phyloP scores from a whole-genome alignment of 2,329 filamentous ascomycete species.

The Colletotrichum chlorophyti region DNA sequence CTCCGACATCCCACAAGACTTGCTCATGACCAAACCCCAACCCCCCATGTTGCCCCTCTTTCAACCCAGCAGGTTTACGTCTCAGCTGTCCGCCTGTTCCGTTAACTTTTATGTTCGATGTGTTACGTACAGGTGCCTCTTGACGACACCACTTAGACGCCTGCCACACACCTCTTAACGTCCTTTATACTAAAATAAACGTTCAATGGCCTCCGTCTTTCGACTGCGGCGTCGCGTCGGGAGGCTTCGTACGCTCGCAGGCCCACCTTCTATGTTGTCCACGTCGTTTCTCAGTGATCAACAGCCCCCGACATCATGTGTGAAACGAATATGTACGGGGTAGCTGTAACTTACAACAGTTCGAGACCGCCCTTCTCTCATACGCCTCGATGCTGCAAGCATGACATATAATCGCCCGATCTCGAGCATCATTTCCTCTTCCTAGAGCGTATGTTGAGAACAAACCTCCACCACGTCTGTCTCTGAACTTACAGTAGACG shows the following conservation, averaged over 20 bases:
- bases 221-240: neutral
- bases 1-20: neutral
- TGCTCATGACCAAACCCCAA: slow-evolving; percentile 16
- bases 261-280: neutral
- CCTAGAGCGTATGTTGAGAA: neutral
- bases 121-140: too few relatives aligned
- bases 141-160: neutral
- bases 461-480: too few relatives aligned
- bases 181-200: neutral
- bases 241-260: neutral
- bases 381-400: neutral
- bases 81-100: slow-evolving; percentile 6
- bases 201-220: neutral
- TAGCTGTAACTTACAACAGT: slow-evolving; percentile 21
- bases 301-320: neutral
- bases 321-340: slow-evolving; percentile 9
- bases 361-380: slow-evolving; percentile 15
- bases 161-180: slow-evolving; percentile 3
- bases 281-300: neutral
- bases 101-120: too few relatives aligned
- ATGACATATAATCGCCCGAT: neutral
- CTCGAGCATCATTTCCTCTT: neutral
- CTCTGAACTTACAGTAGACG: neutral
- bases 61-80: slow-evolving; percentile 1
- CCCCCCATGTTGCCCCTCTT: slow-evolving; percentile 11